A percentile compares a stretch with the other conserved stretches of the same genome.
These are phyloP conservation scores for Camellia lanceoleosa DNA, from an alignment of 148 eudicot genomes.

Conservation along the genomic window DNA sequence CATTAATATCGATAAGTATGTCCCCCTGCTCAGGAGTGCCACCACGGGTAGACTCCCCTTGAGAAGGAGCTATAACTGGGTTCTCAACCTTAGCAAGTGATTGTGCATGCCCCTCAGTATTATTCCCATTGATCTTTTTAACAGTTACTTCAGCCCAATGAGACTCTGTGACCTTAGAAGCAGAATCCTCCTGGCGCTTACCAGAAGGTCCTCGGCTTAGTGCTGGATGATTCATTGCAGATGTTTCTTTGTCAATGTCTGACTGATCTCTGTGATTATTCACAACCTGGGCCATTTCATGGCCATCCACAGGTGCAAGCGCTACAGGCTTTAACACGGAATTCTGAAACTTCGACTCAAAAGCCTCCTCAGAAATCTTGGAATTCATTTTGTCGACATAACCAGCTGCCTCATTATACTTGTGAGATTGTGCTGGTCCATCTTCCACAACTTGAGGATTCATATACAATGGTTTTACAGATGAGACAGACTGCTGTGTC, in stretches of 20 bases:
- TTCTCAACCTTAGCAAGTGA: slow-evolving; percentile 6
- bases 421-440: slow-evolving; percentile 7
- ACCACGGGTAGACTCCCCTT: slow-evolving; percentile 18
- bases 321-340: slow-evolving; percentile 19
- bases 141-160: slow-evolving; percentile 22
- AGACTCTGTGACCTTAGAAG: slow-evolving; percentile 23
- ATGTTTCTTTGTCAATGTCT: slow-evolving; percentile 12
- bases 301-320: slow-evolving; percentile 15
- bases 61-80: slow-evolving; percentile 9
- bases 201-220: slow-evolving; percentile 21
- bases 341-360: slow-evolving; percentile 12
- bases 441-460: slow-evolving; percentile 23
- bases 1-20: slow-evolving; percentile 60
- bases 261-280: slow-evolving; percentile 2
- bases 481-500: slow-evolving; percentile 14
- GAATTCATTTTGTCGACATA: slow-evolving; percentile 4
- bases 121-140: slow-evolving; percentile 19
- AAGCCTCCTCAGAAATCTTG: slow-evolving; percentile 7
- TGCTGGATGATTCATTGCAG: slow-evolving; percentile 17
- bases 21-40: slow-evolving; percentile 33
- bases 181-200: slow-evolving; percentile 25
- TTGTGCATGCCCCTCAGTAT: background rate
- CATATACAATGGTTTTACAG: slow-evolving; percentile 17
- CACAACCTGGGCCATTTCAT: slow-evolving; percentile 16
- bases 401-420: slow-evolving; percentile 10